Evolutionary conservation across 2,329 filamentous ascomycete species (phyloP).

Genomic region (Sporothrix euskadiensis): DNA sequence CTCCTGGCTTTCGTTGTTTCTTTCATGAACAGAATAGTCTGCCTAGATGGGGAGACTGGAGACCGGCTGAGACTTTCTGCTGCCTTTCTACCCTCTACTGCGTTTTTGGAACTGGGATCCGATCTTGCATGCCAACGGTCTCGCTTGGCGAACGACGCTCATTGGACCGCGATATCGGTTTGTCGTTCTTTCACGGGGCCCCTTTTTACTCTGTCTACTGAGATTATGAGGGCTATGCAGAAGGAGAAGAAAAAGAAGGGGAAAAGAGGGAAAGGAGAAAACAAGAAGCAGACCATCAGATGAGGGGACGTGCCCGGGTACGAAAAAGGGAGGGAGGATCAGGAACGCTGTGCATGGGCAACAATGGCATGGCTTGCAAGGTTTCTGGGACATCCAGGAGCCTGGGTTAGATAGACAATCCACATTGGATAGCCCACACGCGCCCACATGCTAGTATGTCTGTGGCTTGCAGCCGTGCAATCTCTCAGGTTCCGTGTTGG

Average conservation of each 20-base stretch:
- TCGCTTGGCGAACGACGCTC: background rate
- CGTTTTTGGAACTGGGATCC: background rate
- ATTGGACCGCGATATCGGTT: constrained; percentile 15
- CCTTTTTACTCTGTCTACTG: background rate
- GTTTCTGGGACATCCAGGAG: background rate
- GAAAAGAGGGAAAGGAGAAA: background rate
- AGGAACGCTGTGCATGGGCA: background rate
- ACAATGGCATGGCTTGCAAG: constrained; percentile 8
- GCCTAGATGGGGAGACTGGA: background rate
- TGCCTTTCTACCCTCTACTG: background rate
- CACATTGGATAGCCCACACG: background rate
- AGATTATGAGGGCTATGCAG: no score
- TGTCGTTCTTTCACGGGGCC: background rate
- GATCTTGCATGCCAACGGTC: constrained; percentile 18
- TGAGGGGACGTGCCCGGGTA: background rate
- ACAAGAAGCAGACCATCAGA: background rate
- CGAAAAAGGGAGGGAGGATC: background rate
- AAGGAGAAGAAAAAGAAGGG: background rate
- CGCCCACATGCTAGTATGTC: constrained; percentile 2
- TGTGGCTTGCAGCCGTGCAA: constrained; percentile 19
- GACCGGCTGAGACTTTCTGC: background rate
- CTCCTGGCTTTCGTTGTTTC: background rate
- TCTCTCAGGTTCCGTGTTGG: background rate
- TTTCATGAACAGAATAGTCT: background rate
- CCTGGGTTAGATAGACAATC: background rate